Evolutionary conservation across 768 basidiomycete species (phyloP), one percentile per base, ranked within the genome.

Genomic region (Grammothele lineata): DNA sequence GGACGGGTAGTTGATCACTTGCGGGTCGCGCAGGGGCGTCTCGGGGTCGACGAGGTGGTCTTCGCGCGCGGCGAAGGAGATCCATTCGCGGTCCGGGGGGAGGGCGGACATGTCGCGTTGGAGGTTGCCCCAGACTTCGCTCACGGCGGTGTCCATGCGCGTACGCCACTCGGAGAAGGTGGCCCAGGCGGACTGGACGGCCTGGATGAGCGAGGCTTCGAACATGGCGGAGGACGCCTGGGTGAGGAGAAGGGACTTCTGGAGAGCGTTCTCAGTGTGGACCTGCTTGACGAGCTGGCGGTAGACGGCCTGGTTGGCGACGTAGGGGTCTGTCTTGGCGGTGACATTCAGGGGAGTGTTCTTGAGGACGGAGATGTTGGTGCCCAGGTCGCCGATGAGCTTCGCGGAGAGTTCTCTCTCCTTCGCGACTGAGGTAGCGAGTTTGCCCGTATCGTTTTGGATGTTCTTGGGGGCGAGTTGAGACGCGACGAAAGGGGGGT

Each of bases 41-140:
- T 98, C 94, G 1, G 95, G 95, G 66, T 99, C 92, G 40, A 99
- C 77, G 14, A 99, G 80, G 65, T 98, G 95, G 62, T 98, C 95
- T 15, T 84, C 84, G 21, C 95, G 78, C 0, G 92, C 92, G 1
- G 90, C 85, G 66, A 99, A 98, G 5, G 89, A 78, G 53, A 98
- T 89, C 95, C 95, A 99, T 65, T 99, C 96, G 44, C 83, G 71
- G 57, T 94, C 92, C 0, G 93, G 85, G 18, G 85, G 80, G 27
- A 97, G 76, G 7, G 83, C 73, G 23, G 81, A 77, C 80, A 98
- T 88, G 55, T 83, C 74, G 26, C 74, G 69, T 21, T 87, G 81
- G 47, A 98, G 78, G 1, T 64, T 62, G 42, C 76, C 74, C 76
- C 87, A 92, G 0, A 84, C 83, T 44, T 88, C 83, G 62, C 89